Conservation (phyloP, 176 grass and related monocot genomes). For the sorghum (Sorghum bicolor) region Sorghum_bicolor_NCBIv3 NC_012870.2:57387501-57388000, state of each 20-base stretch:
- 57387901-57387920: slow-evolving; percentile 9
- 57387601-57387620: slow-evolving; percentile 32
- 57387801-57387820: slow-evolving; percentile 77
- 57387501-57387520: slow-evolving; percentile 27
- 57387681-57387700: slow-evolving; percentile 55
- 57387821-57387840: neutral
- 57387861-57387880: slow-evolving; percentile 28
- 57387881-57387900: neutral
- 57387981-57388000: slow-evolving; percentile 16
- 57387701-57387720: slow-evolving; percentile 44
- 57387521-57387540: slow-evolving; percentile 64
- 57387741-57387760: slow-evolving; percentile 29
- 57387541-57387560: neutral
- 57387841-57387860: slow-evolving; percentile 28
- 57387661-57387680: slow-evolving; percentile 18
- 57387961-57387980: neutral
- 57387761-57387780: slow-evolving; percentile 43
- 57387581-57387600: slow-evolving; percentile 1
- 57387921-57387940: slow-evolving; percentile 7
- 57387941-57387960: neutral
- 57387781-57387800: slow-evolving; percentile 73
- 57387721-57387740: neutral
- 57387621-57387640: slow-evolving; percentile 24
- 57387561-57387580: slow-evolving; percentile 24
- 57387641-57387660: slow-evolving; percentile 42